A percentile compares a stretch with the other conserved stretches of the same genome.
Evolutionary conservation across 164 flowering plant genomes (phyloP).

Genomic region (Macadamia integrifolia): DNA sequence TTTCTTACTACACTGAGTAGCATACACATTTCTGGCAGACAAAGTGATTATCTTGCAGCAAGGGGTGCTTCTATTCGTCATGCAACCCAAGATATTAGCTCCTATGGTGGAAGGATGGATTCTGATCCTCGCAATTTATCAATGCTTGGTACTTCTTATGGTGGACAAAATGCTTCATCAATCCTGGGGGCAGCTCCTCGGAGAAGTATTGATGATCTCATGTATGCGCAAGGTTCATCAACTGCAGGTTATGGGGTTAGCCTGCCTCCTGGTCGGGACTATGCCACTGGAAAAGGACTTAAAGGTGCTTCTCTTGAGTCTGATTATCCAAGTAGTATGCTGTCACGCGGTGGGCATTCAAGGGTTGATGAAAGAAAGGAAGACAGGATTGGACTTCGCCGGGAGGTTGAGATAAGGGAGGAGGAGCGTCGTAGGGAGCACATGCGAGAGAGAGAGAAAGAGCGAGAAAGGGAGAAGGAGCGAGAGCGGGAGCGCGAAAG

Average conservation of each 20-base stretch:
- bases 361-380: constrained; percentile 68
- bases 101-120: constrained; percentile 75
- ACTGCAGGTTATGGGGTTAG: constrained; percentile 92
- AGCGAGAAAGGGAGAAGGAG: constrained; percentile 51
- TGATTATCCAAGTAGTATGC: constrained; percentile 48
- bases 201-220: constrained; percentile 60
- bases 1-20: constrained; percentile 49
- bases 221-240: constrained; percentile 59
- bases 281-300: constrained; percentile 73
- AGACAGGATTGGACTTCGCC: constrained; percentile 52
- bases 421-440: constrained; percentile 79
- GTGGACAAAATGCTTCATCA: constrained; percentile 64
- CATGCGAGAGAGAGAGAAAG: constrained; percentile 62
- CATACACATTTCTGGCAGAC: constrained; percentile 95
- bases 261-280: constrained; percentile 97
- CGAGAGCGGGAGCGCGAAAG: constrained; percentile 9
- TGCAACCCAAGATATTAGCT: constrained; percentile 57
- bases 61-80: constrained; percentile 61
- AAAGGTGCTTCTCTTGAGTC: constrained; percentile 52
- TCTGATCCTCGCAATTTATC: constrained; percentile 65
- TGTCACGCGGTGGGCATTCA: constrained; percentile 47
- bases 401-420: constrained; percentile 72
- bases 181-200: constrained; percentile 84
- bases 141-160: constrained; percentile 47
- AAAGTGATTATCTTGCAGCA: constrained; percentile 85